Conservation (phyloP, 805 yeast genomes). For the Isabelozyma gotoi region DNA sequence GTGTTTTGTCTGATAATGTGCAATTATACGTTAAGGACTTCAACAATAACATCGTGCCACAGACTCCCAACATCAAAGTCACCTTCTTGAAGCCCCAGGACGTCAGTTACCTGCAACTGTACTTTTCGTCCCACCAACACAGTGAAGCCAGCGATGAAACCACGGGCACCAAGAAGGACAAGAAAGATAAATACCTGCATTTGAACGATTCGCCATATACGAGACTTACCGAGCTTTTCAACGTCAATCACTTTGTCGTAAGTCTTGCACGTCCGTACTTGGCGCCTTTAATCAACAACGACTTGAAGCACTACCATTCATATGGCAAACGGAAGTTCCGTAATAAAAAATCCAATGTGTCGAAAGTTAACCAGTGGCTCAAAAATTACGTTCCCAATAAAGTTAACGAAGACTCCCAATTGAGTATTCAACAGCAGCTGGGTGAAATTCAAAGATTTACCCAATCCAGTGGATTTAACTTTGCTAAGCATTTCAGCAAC, state of each 20-base stretch:
- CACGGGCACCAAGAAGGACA: slow-evolving; percentile 2
- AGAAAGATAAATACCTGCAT: slow-evolving; percentile 6
- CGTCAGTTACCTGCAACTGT: slow-evolving; percentile 47
- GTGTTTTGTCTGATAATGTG: slow-evolving; percentile 57
- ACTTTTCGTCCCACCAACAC: slow-evolving; percentile 21
- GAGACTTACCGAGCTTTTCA: slow-evolving; percentile 85
- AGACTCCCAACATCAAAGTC: slow-evolving; percentile 40
- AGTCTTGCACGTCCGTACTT: slow-evolving; percentile 91
- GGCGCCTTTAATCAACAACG: slow-evolving; percentile 85
- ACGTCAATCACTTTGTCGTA: slow-evolving; percentile 89
- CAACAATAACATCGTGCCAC: slow-evolving; percentile 58
- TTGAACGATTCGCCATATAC: slow-evolving; percentile 63
- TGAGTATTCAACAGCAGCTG: background rate
- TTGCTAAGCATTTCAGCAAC: slow-evolving; percentile 43
- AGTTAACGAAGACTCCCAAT: background rate
- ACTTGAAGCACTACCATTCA: slow-evolving; percentile 64
- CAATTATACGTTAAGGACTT: slow-evolving; percentile 60
- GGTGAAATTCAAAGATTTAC: background rate
- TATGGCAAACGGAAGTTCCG: slow-evolving; percentile 30
- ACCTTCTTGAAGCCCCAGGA: slow-evolving; percentile 45
- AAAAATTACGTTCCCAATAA: background rate
- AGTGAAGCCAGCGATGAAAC: slow-evolving; percentile 12
- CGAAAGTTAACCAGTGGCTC: slow-evolving; percentile 1
- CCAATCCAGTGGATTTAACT: slow-evolving; percentile 27
- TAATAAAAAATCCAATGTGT: slow-evolving; percentile 6